Evolutionary conservation across 176 grass and related monocot genomes (phyloP).

Genomic region (Coix lacrymajobi): DNA sequence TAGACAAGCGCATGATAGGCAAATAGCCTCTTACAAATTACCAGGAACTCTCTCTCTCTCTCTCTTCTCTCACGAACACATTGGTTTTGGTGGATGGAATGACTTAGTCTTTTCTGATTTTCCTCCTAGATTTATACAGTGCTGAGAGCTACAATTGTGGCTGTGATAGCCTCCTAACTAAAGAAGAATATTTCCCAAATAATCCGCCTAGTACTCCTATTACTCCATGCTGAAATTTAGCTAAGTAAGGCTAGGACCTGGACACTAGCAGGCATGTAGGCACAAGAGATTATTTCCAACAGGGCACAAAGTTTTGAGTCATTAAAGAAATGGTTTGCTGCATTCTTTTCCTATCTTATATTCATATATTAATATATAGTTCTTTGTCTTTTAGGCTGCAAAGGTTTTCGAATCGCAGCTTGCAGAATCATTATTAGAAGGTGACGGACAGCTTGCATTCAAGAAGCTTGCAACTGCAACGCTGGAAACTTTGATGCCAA

Average conservation of each 20-base stretch:
- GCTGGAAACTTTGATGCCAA: slow-evolving; percentile 92
- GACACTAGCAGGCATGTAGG: not conserved
- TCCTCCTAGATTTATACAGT: not conserved
- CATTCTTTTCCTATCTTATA: not conserved
- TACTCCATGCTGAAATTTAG: not conserved
- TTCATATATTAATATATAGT: not conserved
- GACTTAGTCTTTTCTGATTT: not conserved
- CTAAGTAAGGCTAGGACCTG: not conserved
- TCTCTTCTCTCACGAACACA: no score
- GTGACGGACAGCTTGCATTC: slow-evolving; percentile 90
- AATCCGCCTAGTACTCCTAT: not conserved
- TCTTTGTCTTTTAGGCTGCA: slow-evolving; percentile 57
- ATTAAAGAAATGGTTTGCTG: slow-evolving; percentile 1
- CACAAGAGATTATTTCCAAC: not conserved
- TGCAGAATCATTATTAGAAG: slow-evolving; percentile 91
- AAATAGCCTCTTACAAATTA: not conserved
- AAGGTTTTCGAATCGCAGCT: slow-evolving; percentile 89
- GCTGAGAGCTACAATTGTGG: not conserved
- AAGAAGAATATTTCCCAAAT: not conserved
- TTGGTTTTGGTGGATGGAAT: not conserved
- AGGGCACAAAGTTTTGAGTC: not conserved
- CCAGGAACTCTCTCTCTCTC: no score
- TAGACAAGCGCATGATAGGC: not conserved
- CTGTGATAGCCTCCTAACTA: not conserved
- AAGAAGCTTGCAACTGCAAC: slow-evolving; percentile 97